phyloP scores from a whole-genome alignment of 192 early-diverging fungal species.

The Ambispora gerdemannii region DNA sequence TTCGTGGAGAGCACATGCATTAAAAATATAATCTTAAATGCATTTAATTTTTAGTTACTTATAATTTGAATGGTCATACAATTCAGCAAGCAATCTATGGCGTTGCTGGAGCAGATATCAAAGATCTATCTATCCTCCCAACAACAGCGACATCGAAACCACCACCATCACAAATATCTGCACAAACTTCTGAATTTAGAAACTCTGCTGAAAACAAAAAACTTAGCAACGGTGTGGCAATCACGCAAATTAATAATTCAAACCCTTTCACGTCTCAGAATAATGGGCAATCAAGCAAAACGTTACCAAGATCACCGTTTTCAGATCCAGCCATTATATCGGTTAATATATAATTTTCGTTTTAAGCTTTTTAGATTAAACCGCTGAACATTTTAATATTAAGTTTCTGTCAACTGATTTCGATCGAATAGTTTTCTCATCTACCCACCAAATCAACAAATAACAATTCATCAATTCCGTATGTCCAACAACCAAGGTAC shows the following conservation, averaged over 20 bases:
- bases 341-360: slow-evolving; percentile 34
- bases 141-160: slow-evolving; percentile 31
- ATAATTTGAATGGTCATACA: slow-evolving; percentile 30
- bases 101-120: slow-evolving; percentile 62
- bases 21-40: neutral
- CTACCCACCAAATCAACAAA: neutral
- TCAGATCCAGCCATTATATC: slow-evolving; percentile 62
- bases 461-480: slow-evolving; percentile 14
- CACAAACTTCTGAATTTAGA: neutral
- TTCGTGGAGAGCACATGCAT: neutral
- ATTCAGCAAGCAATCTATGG: slow-evolving; percentile 40
- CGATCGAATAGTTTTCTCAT: neutral
- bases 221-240: neutral
- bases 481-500: neutral
- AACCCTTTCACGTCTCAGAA: neutral
- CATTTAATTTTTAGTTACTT: slow-evolving; percentile 19
- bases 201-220: neutral
- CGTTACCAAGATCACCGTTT: slow-evolving; percentile 30
- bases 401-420: too few species aligned
- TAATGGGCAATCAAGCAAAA: slow-evolving; percentile 6
- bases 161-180: neutral
- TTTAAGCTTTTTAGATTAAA: too few species aligned
- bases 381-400: too few species aligned
- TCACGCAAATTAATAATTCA: slow-evolving; percentile 6
- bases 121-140: slow-evolving; percentile 54